Percentiles rank a stretch among this genome's conserved stretches.
Evolutionary conservation across 305 asterid genomes (phyloP).

Genomic region (Rubia peregrina): DNA sequence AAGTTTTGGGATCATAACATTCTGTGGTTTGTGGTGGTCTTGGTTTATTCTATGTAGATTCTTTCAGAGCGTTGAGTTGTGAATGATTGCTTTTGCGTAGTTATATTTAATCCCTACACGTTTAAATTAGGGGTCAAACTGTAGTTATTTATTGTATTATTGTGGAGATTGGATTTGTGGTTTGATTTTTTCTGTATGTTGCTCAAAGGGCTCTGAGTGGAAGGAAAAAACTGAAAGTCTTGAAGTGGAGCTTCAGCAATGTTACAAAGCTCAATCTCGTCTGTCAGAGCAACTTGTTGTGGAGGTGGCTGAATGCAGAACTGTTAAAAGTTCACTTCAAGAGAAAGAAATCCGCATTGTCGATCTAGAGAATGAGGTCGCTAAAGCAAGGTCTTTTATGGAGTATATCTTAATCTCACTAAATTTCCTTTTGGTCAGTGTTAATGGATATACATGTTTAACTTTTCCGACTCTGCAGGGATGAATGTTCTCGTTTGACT

Average conservation of each 20-base stretch:
- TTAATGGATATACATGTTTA: neutral
- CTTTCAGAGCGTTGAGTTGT: neutral
- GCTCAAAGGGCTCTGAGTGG: constrained; percentile 85
- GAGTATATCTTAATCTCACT: neutral
- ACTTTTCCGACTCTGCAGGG: constrained; percentile 37
- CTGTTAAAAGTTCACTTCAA: constrained; percentile 57
- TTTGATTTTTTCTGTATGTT: constrained; percentile 17
- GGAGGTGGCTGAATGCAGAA: constrained; percentile 85
- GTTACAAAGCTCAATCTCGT: constrained; percentile 93
- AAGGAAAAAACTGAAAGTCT: constrained; percentile 88
- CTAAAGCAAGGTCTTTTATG: constrained; percentile 54
- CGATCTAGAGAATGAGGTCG: constrained; percentile 62
- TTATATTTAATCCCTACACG: neutral
- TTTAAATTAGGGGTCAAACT: neutral
- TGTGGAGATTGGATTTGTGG: constrained; percentile 8
- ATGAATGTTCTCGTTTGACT: constrained; percentile 61
- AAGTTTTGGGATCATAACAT: neutral
- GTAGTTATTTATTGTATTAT: neutral
- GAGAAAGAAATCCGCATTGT: constrained; percentile 63
- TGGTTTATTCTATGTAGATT: neutral
- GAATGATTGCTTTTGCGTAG: neutral
- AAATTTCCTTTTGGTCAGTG: neutral
- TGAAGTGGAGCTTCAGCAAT: constrained; percentile 87
- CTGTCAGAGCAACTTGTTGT: constrained; percentile 90
- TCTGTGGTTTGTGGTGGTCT: neutral